phyloP scores from a whole-genome alignment of 139 green algal species.

The Astrephomene gubernaculifera region DNA sequence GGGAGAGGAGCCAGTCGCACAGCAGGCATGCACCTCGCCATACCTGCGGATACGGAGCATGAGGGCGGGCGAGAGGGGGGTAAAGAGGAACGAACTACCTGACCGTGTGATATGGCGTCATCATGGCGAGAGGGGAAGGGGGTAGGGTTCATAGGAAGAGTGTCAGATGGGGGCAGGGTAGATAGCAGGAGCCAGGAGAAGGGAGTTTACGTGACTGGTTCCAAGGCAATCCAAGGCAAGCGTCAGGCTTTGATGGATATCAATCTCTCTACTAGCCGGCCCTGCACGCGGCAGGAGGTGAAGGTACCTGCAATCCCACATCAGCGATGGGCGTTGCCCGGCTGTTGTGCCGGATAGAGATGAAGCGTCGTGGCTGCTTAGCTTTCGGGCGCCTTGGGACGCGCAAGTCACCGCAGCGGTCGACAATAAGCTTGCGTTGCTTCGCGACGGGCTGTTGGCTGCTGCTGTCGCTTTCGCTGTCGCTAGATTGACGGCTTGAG shows the following conservation, averaged over 20 bases:
- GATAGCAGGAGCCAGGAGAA: too few species aligned
- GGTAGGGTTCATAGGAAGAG: too few species aligned
- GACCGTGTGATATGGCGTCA: too few species aligned
- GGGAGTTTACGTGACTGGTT: too few species aligned
- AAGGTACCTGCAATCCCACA: conserved; percentile 11
- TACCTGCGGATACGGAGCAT: conserved; percentile 5
- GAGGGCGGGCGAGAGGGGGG: background rate
- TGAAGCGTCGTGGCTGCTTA: background rate
- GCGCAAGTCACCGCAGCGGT: background rate
- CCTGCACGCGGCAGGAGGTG: background rate
- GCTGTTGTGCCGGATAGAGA: background rate
- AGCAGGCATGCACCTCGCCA: conserved; percentile 32
- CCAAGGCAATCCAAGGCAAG: too few species aligned
- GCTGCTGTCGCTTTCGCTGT: background rate
- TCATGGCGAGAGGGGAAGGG: too few species aligned
- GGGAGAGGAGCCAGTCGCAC: conserved; percentile 36
- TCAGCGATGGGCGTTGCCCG: background rate
- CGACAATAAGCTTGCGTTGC: background rate
- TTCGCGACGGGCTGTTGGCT: background rate
- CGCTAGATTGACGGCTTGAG: too few species aligned
- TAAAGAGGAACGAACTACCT: too few species aligned
- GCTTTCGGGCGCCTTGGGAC: background rate
- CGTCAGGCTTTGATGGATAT: too few species aligned
- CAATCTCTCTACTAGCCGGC: too few species aligned
- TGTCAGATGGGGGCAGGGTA: too few species aligned